These are phyloP conservation scores for Venturia oleaginea DNA, from an alignment of 2,329 filamentous ascomycete genomes.

Conservation along the genomic window DNA sequence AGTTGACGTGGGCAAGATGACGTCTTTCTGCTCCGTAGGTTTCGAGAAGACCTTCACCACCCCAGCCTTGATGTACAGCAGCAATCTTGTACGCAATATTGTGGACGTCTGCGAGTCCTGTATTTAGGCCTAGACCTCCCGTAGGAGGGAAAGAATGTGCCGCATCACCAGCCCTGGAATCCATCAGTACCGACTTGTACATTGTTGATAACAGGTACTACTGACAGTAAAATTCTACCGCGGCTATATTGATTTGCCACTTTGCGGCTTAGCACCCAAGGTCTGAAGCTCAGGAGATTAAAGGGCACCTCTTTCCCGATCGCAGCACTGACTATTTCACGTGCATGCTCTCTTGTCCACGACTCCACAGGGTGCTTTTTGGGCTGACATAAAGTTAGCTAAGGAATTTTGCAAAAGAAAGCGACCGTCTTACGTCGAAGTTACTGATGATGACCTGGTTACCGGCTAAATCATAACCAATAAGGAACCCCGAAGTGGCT, in stretches of 20 bases:
- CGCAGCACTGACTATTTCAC: constrained; percentile 25
- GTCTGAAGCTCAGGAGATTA: constrained; percentile 32
- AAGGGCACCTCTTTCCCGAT: constrained; percentile 28
- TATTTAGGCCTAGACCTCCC: constrained; percentile 27
- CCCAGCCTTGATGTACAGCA: constrained; percentile 10
- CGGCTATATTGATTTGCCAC: constrained; percentile 31
- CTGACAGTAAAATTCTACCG: constrained; percentile 27
- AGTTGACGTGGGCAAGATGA: constrained; percentile 10
- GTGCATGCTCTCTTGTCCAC: constrained; percentile 29
- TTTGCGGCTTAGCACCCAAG: constrained; percentile 34
- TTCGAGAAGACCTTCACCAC: constrained; percentile 3
- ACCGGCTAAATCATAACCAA: constrained; percentile 33
- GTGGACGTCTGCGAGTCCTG: constrained; percentile 24
- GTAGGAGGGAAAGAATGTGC: constrained; percentile 29
- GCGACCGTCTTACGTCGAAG: constrained; percentile 24
- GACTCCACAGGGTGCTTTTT: constrained; percentile 27
- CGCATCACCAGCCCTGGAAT: constrained; percentile 22
- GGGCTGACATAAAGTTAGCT: constrained; percentile 5
- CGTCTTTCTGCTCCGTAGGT: constrained; percentile 11
- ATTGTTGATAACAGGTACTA: not conserved
- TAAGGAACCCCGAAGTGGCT: constrained; percentile 35
- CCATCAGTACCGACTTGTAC: not conserved
- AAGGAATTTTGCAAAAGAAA: not conserved
- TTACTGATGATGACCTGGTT: constrained; percentile 38
- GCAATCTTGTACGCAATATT: constrained; percentile 14